These are phyloP conservation scores for Cymbopogon flexuosus DNA, from an alignment of 202 grass and related monocot genomes.

Conservation along the genomic window DNA sequence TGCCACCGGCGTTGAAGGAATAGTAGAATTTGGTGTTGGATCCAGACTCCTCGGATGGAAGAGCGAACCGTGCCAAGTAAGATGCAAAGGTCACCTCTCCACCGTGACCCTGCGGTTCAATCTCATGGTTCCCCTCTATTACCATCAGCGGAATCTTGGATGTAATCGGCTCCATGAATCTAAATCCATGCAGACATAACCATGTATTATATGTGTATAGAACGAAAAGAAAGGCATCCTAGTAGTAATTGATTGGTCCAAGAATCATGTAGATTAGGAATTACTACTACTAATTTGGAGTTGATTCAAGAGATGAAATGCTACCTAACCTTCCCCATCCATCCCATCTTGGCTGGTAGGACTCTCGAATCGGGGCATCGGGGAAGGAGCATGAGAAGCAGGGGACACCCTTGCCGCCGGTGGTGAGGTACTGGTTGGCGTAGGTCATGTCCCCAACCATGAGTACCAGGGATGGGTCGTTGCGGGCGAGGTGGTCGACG, in stretches of 20 bases:
- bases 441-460: conserved; percentile 79
- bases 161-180: conserved; percentile 76
- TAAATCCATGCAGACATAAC: conserved; percentile 13
- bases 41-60: conserved; percentile 61
- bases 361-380: conserved; percentile 67
- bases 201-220: background rate
- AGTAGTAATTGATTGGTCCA: background rate
- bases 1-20: conserved; percentile 76
- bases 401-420: conserved; percentile 59
- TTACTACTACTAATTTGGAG: background rate
- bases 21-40: conserved; percentile 80
- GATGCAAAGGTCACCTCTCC: conserved; percentile 59
- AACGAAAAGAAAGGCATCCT: background rate
- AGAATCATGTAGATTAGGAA: background rate
- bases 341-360: conserved; percentile 88
- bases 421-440: conserved; percentile 77
- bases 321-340: conserved; percentile 65
- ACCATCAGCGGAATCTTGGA: conserved; percentile 84
- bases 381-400: conserved; percentile 91
- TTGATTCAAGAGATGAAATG: background rate
- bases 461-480: conserved; percentile 63
- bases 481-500: conserved; percentile 62
- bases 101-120: conserved; percentile 70
- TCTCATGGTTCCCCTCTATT: conserved; percentile 92
- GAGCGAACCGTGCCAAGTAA: conserved; percentile 70